phyloP scores from a whole-genome alignment of 2,329 filamentous ascomycete species.

The Penicillium brasilianum region DNA sequence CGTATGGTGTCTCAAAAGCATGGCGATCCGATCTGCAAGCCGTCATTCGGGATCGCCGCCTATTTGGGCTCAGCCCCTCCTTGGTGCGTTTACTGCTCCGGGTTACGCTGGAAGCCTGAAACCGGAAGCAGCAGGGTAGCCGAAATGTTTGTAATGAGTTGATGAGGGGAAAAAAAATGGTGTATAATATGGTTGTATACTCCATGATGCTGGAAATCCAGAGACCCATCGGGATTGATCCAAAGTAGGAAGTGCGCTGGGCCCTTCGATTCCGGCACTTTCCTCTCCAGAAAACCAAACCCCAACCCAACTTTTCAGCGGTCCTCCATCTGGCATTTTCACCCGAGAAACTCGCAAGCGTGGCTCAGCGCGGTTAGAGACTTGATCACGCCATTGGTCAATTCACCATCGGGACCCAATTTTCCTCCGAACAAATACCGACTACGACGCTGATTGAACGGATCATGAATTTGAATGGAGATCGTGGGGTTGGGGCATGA shows the following conservation, averaged over 20 bases:
- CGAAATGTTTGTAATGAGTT: neutral
- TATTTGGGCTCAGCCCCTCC: conserved; percentile 24
- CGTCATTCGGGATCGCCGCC: conserved; percentile 30
- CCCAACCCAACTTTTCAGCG: neutral
- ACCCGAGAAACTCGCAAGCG: conserved; percentile 21
- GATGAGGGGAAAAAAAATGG: neutral
- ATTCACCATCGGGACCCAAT: conserved; percentile 15
- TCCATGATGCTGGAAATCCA: conserved; percentile 2
- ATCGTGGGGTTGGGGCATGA: conserved; percentile 2
- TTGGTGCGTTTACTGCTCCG: conserved; percentile 19
- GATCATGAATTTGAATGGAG: neutral
- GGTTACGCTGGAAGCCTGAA: conserved; percentile 9
- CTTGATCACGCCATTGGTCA: conserved; percentile 23
- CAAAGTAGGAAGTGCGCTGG: neutral
- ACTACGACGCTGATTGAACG: conserved; percentile 10
- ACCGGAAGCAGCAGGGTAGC: conserved; percentile 12
- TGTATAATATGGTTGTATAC: conserved; percentile 5
- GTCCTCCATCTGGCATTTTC: conserved; percentile 32
- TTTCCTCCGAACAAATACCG: conserved; percentile 32
- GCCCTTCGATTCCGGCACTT: conserved; percentile 22
- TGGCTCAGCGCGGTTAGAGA: conserved; percentile 13
- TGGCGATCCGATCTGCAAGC: conserved; percentile 36
- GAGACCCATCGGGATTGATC: conserved; percentile 2
- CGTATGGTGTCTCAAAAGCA: conserved; percentile 29
- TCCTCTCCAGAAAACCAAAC: neutral